A percentile compares a stretch with the other conserved stretches of the same genome.
These are phyloP conservation scores for Ophiostoma perfectum DNA, from an alignment of 2,329 filamentous ascomycete species.

Conservation along the genomic window DNA sequence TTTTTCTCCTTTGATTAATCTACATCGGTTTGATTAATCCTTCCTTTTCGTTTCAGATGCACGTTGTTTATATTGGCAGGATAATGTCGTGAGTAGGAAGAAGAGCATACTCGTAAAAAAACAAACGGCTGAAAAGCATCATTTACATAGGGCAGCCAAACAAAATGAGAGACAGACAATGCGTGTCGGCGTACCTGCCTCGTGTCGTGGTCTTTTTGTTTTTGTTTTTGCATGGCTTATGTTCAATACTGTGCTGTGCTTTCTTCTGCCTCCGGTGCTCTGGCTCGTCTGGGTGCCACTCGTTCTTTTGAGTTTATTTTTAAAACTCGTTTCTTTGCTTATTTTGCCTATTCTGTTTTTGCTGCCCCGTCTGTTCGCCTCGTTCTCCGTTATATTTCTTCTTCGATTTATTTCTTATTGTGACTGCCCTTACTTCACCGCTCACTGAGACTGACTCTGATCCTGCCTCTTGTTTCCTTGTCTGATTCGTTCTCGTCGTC, in stretches of 20 bases:
- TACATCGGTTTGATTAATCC: too few relatives aligned
- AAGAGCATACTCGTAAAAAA: too few relatives aligned
- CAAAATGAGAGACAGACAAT: conserved; percentile 3
- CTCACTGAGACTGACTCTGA: background rate
- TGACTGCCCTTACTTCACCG: too few relatives aligned
- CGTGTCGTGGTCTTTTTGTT: background rate
- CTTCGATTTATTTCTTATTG: too few relatives aligned
- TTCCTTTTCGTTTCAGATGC: too few relatives aligned
- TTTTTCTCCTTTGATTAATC: too few relatives aligned
- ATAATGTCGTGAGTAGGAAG: too few relatives aligned
- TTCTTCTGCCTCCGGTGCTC: background rate
- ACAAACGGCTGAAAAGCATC: too few relatives aligned
- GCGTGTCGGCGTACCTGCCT: background rate
- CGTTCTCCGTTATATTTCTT: too few relatives aligned
- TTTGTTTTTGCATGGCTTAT: background rate
- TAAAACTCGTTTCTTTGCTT: background rate
- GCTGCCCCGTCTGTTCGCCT: too few relatives aligned
- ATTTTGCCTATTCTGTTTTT: too few relatives aligned
- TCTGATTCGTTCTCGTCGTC: background rate
- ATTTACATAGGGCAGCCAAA: background rate
- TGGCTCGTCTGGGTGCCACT: background rate
- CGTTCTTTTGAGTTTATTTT: background rate
- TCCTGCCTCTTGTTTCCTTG: background rate
- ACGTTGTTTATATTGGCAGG: too few relatives aligned
- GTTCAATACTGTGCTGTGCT: background rate